Base-by-base conservation (phyloP, 2,329 filamentous ascomycete genomes). In the Colletotrichum destructivum region DNA sequence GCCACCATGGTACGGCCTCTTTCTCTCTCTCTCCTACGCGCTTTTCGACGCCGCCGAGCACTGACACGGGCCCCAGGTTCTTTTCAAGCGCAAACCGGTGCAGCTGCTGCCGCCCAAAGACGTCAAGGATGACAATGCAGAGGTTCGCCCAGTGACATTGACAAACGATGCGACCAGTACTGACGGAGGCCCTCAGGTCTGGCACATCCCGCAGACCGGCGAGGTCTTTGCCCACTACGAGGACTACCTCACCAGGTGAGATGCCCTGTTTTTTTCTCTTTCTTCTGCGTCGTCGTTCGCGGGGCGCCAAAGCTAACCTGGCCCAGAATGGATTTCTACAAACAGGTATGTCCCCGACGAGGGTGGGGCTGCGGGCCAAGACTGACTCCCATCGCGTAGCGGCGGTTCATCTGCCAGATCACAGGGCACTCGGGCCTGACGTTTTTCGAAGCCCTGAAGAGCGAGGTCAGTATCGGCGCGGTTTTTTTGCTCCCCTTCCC, bases 71-170 rank as follows among this genome's bases (percentile, higher is more conserved):
- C 71, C 64, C 62, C 79, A 98, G 96, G 96, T 99, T 77, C 89
- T 98, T 75, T 98, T 94, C 84, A 98, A 98, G 86, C 91, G 96
- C 78, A 98, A 98, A 84, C 95, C 95, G 69, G 95, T 98, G 79
- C 91, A 94, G 84, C 93, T 94, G 80, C 86, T 95, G 75, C 88
- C 93, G 61, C 87, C 88, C 59, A 92, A 93, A 26, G 85, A 89
- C 63, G 89, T 96, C 75, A 88, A 95, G 76, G 91, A 96, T 86
- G 94, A 97, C 75, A 91, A 93, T 78, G 88, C 90, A 76, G 95
- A 98, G 89, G 95, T 96, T 88, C 77, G 88, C 69, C 62, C 55
- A 51, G 71, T 66, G 65, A 16, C 47, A 38, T 66, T 56, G 69
- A 55, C 59, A 52, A 60, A 62, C 69, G 64, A 65, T 68, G 62